phyloP scores from a whole-genome alignment of 1,284 basidiomycete species.

The Singerocomus inundabilis region DNA sequence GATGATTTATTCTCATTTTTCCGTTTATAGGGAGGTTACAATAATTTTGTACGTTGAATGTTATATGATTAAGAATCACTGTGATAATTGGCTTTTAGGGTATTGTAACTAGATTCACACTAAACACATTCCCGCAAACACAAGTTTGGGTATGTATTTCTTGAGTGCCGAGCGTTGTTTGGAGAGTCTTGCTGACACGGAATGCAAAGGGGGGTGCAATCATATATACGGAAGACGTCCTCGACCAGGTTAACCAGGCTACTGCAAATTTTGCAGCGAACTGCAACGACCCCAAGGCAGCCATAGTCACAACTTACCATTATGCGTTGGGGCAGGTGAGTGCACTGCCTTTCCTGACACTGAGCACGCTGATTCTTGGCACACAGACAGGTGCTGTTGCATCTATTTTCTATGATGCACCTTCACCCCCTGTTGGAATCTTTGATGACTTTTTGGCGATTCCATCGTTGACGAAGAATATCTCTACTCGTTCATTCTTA shows the following conservation, averaged over 20 bases:
- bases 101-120: slow-evolving; percentile 56
- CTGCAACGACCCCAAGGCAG: slow-evolving; percentile 51
- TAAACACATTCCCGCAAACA: slow-evolving; percentile 50
- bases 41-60: slow-evolving; percentile 51
- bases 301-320: slow-evolving; percentile 44
- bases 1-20: too few species aligned
- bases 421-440: slow-evolving; percentile 41
- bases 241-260: slow-evolving; percentile 3
- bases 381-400: slow-evolving; percentile 36
- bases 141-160: slow-evolving; percentile 51
- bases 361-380: background rate
- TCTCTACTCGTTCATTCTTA: slow-evolving; percentile 35
- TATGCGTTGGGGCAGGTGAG: slow-evolving; percentile 25
- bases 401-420: slow-evolving; percentile 50
- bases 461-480: slow-evolving; percentile 27
- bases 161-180: background rate
- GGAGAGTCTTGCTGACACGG: background rate
- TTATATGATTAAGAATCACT: background rate
- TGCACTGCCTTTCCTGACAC: background rate
- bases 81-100: slow-evolving; percentile 37
- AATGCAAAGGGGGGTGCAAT: slow-evolving; percentile 50
- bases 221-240: slow-evolving; percentile 34
- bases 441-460: slow-evolving; percentile 45
- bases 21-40: slow-evolving; percentile 47
- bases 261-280: slow-evolving; percentile 36